phyloP scores from a whole-genome alignment of 116 monocot genomes.

The Papilionanthe hybrid region DNA sequence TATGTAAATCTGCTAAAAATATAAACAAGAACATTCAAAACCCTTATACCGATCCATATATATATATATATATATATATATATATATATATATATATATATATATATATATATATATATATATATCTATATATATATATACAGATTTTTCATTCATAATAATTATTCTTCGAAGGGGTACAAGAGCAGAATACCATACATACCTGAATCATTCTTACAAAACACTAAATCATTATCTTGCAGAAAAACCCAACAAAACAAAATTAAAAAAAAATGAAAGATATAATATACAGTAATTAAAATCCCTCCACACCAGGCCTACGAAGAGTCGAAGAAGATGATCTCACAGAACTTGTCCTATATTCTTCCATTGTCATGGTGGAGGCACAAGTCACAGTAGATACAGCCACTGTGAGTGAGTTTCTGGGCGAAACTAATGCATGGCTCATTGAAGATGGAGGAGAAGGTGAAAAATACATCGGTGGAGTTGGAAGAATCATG shows the following conservation, averaged over 20 bases:
- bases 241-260: conserved; percentile 15
- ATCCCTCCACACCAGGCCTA: conserved; percentile 61
- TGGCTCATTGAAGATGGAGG: conserved; percentile 33
- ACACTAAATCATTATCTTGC: background rate
- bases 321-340: conserved; percentile 18
- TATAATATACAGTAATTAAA: conserved; percentile 35
- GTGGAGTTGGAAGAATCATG: conserved; percentile 23
- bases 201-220: conserved; percentile 2
- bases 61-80: no score
- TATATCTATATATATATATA: background rate
- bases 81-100: no score
- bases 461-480: conserved; percentile 32
- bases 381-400: conserved; percentile 53
- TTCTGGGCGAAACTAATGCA: conserved; percentile 35
- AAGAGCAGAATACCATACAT: background rate
- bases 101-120: no score
- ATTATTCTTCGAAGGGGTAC: background rate
- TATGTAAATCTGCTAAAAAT: no score
- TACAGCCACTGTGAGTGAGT: conserved; percentile 20
- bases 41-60: background rate
- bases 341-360: conserved; percentile 16
- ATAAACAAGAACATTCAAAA: no score
- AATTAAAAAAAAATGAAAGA: conserved; percentile 13
- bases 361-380: conserved; percentile 39
- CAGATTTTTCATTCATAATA: background rate